Percentiles rank a stretch among this genome's conserved stretches.
Evolutionary conservation across 1,284 basidiomycete genomes (phyloP).

Genomic region (Pyrrhoderma lamaoense): DNA sequence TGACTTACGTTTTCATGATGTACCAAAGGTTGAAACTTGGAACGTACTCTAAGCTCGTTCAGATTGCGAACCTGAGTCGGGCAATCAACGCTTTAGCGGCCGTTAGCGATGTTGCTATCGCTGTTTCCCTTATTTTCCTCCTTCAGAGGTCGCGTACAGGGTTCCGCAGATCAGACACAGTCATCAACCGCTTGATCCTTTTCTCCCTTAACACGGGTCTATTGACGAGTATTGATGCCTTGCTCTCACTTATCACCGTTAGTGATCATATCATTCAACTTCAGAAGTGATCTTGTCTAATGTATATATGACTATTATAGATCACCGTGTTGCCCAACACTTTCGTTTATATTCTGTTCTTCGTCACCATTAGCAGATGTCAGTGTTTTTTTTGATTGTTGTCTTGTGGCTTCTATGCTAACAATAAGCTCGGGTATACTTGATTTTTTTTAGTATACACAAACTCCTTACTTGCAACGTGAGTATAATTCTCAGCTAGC

Average conservation of each 20-base stretch:
- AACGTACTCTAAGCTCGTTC: conserved; percentile 8
- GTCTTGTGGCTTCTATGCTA: background rate
- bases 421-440: background rate
- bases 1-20: background rate
- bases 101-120: conserved; percentile 14
- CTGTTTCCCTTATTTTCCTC: conserved; percentile 13
- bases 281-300: background rate
- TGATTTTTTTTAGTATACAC: conserved; percentile 12
- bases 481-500: background rate
- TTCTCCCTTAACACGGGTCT: conserved; percentile 18
- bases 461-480: conserved; percentile 18
- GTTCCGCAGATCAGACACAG: conserved; percentile 14
- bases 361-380: conserved; percentile 16
- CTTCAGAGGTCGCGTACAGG: conserved; percentile 16
- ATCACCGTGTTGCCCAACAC: conserved; percentile 14
- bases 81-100: conserved; percentile 15
- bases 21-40: conserved; percentile 1
- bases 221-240: conserved; percentile 16
- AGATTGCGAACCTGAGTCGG: conserved; percentile 9
- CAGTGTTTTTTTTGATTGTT: background rate
- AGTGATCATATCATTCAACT: background rate
- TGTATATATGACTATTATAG: background rate
- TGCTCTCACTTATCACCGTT: conserved; percentile 15
- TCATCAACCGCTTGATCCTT: conserved; percentile 17
- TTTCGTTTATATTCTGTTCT: conserved; percentile 18